phyloP scores from a whole-genome alignment of 2,329 filamentous ascomycete genomes.

The Alternaria novae-zelandiae region DNA sequence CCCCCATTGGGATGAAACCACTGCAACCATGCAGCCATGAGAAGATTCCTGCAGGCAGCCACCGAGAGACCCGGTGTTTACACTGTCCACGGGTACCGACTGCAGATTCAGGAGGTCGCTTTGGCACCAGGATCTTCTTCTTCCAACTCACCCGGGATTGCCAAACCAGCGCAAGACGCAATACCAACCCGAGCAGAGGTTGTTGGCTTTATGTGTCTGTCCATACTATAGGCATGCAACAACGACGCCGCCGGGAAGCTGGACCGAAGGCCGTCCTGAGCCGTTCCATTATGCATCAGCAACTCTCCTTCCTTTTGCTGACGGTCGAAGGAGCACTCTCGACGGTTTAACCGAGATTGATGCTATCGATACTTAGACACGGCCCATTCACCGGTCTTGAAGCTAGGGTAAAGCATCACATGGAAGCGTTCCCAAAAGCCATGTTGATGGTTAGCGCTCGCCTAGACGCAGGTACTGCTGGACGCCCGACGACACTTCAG shows the following conservation, averaged over 20 bases:
- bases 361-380: slow-evolving; percentile 20
- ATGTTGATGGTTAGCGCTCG: slow-evolving; percentile 28
- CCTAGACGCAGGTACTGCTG: slow-evolving; percentile 20
- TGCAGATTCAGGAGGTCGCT: background rate
- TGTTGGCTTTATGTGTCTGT: background rate
- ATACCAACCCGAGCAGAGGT: background rate
- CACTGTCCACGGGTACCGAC: background rate
- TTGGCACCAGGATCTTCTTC: background rate
- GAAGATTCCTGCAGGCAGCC: slow-evolving; percentile 14
- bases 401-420: slow-evolving; percentile 23
- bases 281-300: slow-evolving; percentile 2
- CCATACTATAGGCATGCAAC: background rate
- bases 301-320: background rate
- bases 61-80: background rate
- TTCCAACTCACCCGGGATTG: background rate
- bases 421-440: slow-evolving; percentile 21
- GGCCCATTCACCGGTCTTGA: slow-evolving; percentile 30
- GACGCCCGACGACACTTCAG: slow-evolving; percentile 13
- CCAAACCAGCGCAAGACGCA: background rate
- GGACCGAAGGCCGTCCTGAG: slow-evolving; percentile 23
- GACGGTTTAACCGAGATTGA: slow-evolving; percentile 35
- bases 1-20: slow-evolving; percentile 19
- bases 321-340: slow-evolving; percentile 1
- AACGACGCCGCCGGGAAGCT: slow-evolving; percentile 17
- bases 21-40: slow-evolving; percentile 4